Evolutionary conservation across 768 basidiomycete genomes (phyloP).

Genomic region (Auricularia auricula-judae): DNA sequence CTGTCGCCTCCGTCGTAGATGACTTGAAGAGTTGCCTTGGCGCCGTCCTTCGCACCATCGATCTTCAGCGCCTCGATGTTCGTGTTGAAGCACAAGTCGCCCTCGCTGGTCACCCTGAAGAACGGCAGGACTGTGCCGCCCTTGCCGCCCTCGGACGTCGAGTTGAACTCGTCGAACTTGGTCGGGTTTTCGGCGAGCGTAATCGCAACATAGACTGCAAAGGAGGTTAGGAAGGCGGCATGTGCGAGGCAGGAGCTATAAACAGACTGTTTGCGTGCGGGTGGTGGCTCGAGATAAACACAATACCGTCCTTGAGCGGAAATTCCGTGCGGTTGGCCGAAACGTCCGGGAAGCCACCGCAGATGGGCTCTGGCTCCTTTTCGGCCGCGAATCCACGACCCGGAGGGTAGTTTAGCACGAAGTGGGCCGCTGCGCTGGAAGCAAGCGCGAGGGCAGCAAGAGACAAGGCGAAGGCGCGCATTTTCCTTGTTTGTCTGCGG

Average conservation of each 20-base stretch:
- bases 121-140: constrained; percentile 33
- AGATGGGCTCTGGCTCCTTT: constrained; percentile 39
- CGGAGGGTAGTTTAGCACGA: constrained; percentile 65
- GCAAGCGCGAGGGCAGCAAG: constrained; percentile 24
- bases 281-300: constrained; percentile 58
- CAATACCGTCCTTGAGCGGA: constrained; percentile 49
- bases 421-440: constrained; percentile 52
- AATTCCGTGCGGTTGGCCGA: constrained; percentile 53
- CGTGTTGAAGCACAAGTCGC: constrained; percentile 56
- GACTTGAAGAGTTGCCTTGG: constrained; percentile 66
- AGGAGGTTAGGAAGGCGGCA: background rate
- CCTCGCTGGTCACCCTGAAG: constrained; percentile 43
- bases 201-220: constrained; percentile 32
- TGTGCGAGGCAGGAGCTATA: background rate
- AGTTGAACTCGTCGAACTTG: constrained; percentile 52
- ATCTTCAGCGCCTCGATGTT: constrained; percentile 42
- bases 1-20: constrained; percentile 64
- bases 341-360: constrained; percentile 57
- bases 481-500: no score
- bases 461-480: constrained; percentile 4
- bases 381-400: constrained; percentile 65
- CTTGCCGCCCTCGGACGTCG: constrained; percentile 20
- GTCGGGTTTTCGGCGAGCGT: constrained; percentile 39
- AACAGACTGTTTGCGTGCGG: constrained; percentile 44
- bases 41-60: constrained; percentile 42